Conservation (phyloP, 1,284 basidiomycete genomes). For the Apiotrichum gamsii region DNA sequence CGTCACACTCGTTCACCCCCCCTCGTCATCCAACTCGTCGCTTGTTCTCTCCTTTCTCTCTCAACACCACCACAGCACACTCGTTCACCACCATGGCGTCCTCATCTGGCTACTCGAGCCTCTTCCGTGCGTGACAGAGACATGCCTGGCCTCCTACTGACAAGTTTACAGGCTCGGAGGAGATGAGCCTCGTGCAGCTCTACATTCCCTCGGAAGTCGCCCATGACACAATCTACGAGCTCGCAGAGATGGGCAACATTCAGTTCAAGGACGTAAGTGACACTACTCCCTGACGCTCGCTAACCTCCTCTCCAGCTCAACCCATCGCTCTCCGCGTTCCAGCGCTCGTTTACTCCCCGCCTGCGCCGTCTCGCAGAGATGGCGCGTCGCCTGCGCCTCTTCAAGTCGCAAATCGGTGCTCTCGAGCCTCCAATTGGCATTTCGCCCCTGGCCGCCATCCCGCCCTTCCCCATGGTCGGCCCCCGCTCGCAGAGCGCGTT, state of each 20-base stretch:
- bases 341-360: conserved; percentile 94
- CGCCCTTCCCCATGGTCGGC: conserved; percentile 74
- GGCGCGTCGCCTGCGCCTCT: conserved; percentile 88
- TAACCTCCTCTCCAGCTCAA: conserved; percentile 61
- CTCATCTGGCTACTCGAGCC: conserved; percentile 57
- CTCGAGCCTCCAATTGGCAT: conserved; percentile 65
- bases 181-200: conserved; percentile 97
- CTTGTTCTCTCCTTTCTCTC: background rate
- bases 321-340: conserved; percentile 91
- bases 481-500: conserved; percentile 86
- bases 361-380: conserved; percentile 93
- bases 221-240: conserved; percentile 89
- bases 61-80: background rate
- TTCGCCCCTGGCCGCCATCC: conserved; percentile 71
- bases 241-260: conserved; percentile 90
- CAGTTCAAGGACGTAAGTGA: conserved; percentile 90
- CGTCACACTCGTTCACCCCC: no score
- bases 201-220: conserved; percentile 97
- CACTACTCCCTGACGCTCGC: background rate
- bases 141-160: background rate
- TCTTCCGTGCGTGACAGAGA: conserved; percentile 61
- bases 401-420: conserved; percentile 76
- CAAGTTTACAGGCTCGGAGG: conserved; percentile 74
- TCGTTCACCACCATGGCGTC: conserved; percentile 20
- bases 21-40: background rate